Evolutionary conservation across 2,329 filamentous ascomycete species (phyloP).

Genomic region (Aspergillus sp.): DNA sequence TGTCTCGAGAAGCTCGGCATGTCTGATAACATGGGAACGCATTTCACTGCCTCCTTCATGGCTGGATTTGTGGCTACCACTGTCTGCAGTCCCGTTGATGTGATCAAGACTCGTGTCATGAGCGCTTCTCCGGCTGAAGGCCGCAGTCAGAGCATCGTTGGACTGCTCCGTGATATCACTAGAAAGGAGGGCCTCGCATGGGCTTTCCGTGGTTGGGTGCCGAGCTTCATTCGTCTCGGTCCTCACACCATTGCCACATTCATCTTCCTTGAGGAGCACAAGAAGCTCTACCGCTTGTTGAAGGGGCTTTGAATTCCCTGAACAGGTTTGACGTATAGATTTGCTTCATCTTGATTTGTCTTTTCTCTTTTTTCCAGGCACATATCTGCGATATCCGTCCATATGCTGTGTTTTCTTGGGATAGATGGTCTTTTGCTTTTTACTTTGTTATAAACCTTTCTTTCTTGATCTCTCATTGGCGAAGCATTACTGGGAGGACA

Average conservation of each 20-base stretch:
- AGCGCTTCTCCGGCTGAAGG: constrained; percentile 49
- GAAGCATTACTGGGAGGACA: constrained; percentile 10
- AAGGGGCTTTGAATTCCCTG: constrained; percentile 34
- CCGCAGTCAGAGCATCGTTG: constrained; percentile 48
- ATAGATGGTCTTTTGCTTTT: constrained; percentile 7
- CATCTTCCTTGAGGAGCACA: constrained; percentile 67
- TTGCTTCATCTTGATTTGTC: constrained; percentile 6
- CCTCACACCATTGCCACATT: constrained; percentile 69
- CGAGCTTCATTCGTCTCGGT: constrained; percentile 66
- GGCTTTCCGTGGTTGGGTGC: constrained; percentile 69
- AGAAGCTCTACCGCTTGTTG: constrained; percentile 59
- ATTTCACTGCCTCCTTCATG: constrained; percentile 62
- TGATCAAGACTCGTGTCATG: constrained; percentile 69
- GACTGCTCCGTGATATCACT: constrained; percentile 56
- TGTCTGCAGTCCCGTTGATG: constrained; percentile 67
- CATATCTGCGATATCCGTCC: neutral
- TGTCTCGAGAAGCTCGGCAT: constrained; percentile 56
- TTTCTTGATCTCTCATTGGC: constrained; percentile 1
- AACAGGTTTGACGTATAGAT: constrained; percentile 55
- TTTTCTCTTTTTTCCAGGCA: constrained; percentile 1
- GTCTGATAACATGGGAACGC: constrained; percentile 59
- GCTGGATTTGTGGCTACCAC: constrained; percentile 68
- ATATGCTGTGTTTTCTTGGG: neutral
- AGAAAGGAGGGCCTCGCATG: constrained; percentile 61
- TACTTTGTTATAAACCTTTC: neutral